Evolutionary conservation across 179 eudicot genomes (phyloP).

Genomic region (Kewa caespitosa): DNA sequence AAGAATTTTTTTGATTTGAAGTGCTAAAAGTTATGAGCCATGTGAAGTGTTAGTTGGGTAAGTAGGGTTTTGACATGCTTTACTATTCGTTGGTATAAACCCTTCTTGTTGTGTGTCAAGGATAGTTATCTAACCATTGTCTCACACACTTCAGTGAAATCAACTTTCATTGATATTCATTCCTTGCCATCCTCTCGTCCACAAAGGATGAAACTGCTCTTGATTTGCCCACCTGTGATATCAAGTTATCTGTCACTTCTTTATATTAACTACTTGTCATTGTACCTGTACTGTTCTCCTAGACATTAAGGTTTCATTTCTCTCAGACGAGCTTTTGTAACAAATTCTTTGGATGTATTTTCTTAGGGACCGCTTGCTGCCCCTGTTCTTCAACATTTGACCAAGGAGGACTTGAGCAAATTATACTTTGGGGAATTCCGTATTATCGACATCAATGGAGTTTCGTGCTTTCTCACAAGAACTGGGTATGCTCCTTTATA

Average conservation of each 20-base stretch:
- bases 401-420: constrained; percentile 85
- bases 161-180: background rate
- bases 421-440: constrained; percentile 78
- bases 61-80: background rate
- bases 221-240: background rate
- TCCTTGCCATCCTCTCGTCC: background rate
- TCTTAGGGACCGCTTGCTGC: constrained; percentile 96
- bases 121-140: background rate
- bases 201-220: background rate
- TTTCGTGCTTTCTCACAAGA: constrained; percentile 79
- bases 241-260: background rate
- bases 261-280: background rate
- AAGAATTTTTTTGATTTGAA: constrained; percentile 1
- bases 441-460: constrained; percentile 69
- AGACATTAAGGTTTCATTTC: background rate
- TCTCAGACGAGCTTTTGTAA: background rate
- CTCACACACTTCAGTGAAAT: background rate
- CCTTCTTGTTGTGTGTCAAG: background rate
- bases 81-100: background rate
- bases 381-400: constrained; percentile 81
- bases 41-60: background rate
- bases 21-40: background rate
- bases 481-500: constrained; percentile 63
- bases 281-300: constrained; percentile 4
- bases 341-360: constrained; percentile 11